Base-by-base conservation (phyloP, 2,329 filamentous ascomycete species). In the Venturia oleaginea region DNA sequence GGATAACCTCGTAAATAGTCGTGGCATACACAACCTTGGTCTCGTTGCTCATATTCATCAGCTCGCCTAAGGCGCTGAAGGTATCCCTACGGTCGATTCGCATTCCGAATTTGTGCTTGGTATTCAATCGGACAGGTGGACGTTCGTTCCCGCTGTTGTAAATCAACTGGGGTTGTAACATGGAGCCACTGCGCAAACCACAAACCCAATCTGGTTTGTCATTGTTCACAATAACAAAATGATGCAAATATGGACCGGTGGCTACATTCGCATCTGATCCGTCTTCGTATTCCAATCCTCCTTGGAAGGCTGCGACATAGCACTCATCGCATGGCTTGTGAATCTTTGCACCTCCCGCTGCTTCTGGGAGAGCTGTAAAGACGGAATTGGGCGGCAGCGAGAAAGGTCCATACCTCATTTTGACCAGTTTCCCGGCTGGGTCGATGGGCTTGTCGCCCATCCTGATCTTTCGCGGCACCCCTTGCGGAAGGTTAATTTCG, bases 281-380 rank as follows among this genome's bases (percentile, higher is more conserved):
- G 37, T 65, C 59, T 32, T 42, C 59, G 19, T 65, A 65, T 34
- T 65, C 64, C 42, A 65, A 19, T 19, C 59, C 59, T 13, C 48
- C 64, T 34, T 65, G 64, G 24, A 59, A 42, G 15, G 64, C 59
- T 32, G 22, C 34, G 8, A 65, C 32, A 30, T 46, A 59, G 60
- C 64, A 65, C 30, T 64, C 64, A 19, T 51, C 38, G 60, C 64
- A 65, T 10, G 64, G 64, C 30, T 65, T 65, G 19, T 63, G 40
- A 13, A 65, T 51, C 11, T 64, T 64, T 7, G 34, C 40, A 2
- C 43, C 46, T n/a, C 60, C 46, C 1, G 30, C 32, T 34, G 24
- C 10, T 24, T 37, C 37, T 32, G 54, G 54, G 10, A 64, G 27
- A 5, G 34, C 62, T 22, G 37, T 27, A 32, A 55, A 55, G 10